phyloP scores from a whole-genome alignment of 1,284 basidiomycete genomes.

The Violaceomyces palustris region DNA sequence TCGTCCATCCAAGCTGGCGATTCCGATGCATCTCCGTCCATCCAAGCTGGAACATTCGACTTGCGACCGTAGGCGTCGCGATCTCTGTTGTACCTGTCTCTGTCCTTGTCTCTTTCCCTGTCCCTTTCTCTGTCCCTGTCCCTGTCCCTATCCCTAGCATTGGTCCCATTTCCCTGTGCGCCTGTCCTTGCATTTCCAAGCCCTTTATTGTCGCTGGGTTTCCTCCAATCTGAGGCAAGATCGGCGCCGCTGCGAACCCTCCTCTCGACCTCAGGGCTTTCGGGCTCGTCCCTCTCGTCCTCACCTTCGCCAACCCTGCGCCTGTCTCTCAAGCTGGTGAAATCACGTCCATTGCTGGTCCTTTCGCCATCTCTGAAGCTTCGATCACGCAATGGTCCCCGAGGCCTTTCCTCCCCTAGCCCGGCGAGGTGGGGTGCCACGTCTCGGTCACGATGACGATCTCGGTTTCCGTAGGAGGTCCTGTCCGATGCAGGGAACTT shows the following conservation, averaged over 20 bases:
- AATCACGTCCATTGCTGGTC: neutral
- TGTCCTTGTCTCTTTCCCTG: no score
- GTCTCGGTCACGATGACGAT: conserved; percentile 12
- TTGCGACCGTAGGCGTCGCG: no score
- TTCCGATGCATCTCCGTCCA: conserved; percentile 64
- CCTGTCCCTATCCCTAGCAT: no score
- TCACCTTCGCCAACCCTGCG: conserved; percentile 11
- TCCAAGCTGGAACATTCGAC: conserved; percentile 34
- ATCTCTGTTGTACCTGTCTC: no score
- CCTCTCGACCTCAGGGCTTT: conserved; percentile 13
- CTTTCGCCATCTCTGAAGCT: neutral
- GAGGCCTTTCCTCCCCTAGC: neutral
- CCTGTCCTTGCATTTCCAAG: no score
- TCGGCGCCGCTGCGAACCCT: conserved; percentile 21
- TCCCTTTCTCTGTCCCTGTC: no score
- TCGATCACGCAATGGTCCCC: no score
- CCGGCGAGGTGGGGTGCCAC: conserved; percentile 2
- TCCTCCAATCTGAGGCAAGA: conserved; percentile 28
- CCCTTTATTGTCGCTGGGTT: conserved; percentile 21
- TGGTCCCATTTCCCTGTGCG: no score
- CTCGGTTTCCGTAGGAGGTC: conserved; percentile 20
- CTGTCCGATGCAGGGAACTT: no score
- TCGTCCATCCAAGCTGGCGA: conserved; percentile 89
- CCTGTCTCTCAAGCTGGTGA: conserved; percentile 3
- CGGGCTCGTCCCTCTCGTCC: conserved; percentile 30